Evolutionary conservation across 108 stramenopile species (phyloP), one percentile per base, ranked within the genome.

Genomic region (Nannochloropsis oceanica): DNA sequence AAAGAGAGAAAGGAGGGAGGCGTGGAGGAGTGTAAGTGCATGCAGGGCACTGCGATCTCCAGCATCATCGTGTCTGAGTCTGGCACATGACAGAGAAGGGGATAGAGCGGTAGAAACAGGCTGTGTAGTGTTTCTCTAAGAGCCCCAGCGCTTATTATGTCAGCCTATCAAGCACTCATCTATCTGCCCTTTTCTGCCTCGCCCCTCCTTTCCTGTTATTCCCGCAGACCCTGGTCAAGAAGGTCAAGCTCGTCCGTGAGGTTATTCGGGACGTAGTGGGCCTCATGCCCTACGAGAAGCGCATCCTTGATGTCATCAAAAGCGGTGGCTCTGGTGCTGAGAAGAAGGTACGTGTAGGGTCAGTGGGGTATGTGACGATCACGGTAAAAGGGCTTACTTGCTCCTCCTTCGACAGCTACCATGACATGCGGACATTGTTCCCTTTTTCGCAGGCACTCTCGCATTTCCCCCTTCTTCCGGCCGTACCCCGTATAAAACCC

Each of bases 231-330:
- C 88, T 89, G 79, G 89, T 85, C 85, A 85, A 89, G 86, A 85
- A 85, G 46, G 95, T 94, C 42, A 82, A 86, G 24, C 84, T 97
- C 84, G 92, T 94, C 87, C 90, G 96, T 80, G 93, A 94, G 89
- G 94, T 99, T 86, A 95, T 96, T 82, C 94, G 96, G 86, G 99
- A 99, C 91, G 99, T 99, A 83, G 95, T 93, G 42, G 99, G 99
- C 80, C 92, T 99, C 43, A 87, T 96, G 83, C 99, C 99, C 14
- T 99, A 99, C 90, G 99, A 99, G 91, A 96, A 97, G 84, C 93
- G 99, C 81, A 95, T 99, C 87, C 93, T 99, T 81, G 99, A 99
- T 93, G 96, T 99, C 96, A 96, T 99, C 95, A 98, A 98, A 94
- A 95, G 96, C 43, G 96, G 97, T 46, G 97, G 98, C 84, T 93